These are phyloP conservation scores for cucumber (Cucumis sativus) DNA, from an alignment of 306 rosid genomes.

Conservation along the genomic window Cucumber_9930_V3 NC_026660.2:22912001-22912500, in stretches of 20 bases:
- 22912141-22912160: neutral
- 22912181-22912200: neutral
- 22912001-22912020: neutral
- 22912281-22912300: neutral
- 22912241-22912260: neutral
- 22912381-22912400: too few relatives aligned
- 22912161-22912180: neutral
- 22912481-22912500: too few relatives aligned
- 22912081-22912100: neutral
- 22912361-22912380: too few relatives aligned
- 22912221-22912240: neutral
- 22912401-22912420: too few relatives aligned
- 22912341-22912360: too few relatives aligned
- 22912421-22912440: too few relatives aligned
- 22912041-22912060: neutral
- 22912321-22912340: neutral
- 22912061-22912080: neutral
- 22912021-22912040: neutral
- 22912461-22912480: too few relatives aligned
- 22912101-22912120: neutral
- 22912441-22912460: too few relatives aligned
- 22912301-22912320: too few relatives aligned
- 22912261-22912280: neutral
- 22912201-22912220: neutral
- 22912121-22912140: neutral